Evolutionary conservation across 2,329 filamentous ascomycete genomes (phyloP), one percentile per base, ranked within the genome.

Genomic region (Emericellopsis cladophorae): DNA sequence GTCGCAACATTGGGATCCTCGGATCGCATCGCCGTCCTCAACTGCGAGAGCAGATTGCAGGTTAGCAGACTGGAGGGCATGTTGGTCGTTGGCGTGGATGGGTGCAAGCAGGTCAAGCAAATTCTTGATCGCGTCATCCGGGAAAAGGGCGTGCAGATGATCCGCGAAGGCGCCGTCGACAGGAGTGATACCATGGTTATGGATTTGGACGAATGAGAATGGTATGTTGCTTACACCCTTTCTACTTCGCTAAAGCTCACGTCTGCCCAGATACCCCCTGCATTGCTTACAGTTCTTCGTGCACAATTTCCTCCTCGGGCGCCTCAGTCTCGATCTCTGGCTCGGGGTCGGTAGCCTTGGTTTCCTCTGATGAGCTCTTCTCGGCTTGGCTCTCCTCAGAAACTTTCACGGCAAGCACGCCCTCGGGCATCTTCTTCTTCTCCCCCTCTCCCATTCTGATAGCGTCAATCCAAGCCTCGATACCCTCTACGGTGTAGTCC

Each of bases 41-140:
- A 89, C 11, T 84, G 93, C 71, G 92, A 96, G 68, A 92, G 81
- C 41, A 77, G 86, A 37, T 81, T 95, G n/a, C 84, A 93, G 60
- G 76, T 84, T 47, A 72, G 72, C 43, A 74, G 88, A 43, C 57
- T 96, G 44, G 90, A 98, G 64, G 84, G 84, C 1, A 94, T 98
- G 89, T 65, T 98, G 51, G 87, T 85, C 0, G 87, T 95, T 1
- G 90, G 84, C 0, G 79, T 95, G 38, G 89, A 95, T 57, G 92
- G 89, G 5, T 96, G 90, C 60, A 87, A 82, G 61, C 82, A 89
- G 56, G 79, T 96, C 32, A 74, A 85, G 47, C 73, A 78, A 49
- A 82, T 95, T 39, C 57, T 98, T 52, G 89, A 96, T 58, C 69
- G 71, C 7, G 81, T 93, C 12, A 80, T 96, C 36, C 77, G 81